Conservation (phyloP, 2,329 filamentous ascomycete genomes). For the Phoma sp. region DNA sequence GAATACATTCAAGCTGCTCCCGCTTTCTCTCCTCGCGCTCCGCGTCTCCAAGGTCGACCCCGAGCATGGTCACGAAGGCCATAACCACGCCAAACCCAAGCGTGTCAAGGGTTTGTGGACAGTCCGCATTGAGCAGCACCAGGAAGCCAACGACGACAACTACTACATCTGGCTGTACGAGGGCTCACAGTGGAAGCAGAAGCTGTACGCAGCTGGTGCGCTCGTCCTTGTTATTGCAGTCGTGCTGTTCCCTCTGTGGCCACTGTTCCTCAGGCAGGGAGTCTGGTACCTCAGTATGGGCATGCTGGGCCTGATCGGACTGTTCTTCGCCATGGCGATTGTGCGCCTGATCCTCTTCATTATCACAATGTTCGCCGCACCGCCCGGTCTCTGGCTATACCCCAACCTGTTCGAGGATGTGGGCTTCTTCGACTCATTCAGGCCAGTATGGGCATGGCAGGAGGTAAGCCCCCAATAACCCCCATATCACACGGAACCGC, state of each 20-base stretch:
- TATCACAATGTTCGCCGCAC: conserved; percentile 81
- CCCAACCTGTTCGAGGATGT: conserved; percentile 99
- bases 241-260: conserved; percentile 97
- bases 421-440: conserved; percentile 96
- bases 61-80: conserved; percentile 72
- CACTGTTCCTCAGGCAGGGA: conserved; percentile 84
- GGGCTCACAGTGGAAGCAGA: conserved; percentile 90
- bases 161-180: conserved; percentile 99
- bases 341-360: conserved; percentile 95
- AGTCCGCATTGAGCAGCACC: conserved; percentile 93
- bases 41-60: conserved; percentile 80
- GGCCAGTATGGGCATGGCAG: conserved; percentile 97
- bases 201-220: conserved; percentile 85
- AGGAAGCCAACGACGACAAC: conserved; percentile 83
- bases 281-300: conserved; percentile 98
- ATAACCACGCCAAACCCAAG: conserved; percentile 66
- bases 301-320: conserved; percentile 83
- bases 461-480: conserved; percentile 64
- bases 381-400: conserved; percentile 96
- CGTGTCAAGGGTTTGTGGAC: conserved; percentile 95
- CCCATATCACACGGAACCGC: background rate
- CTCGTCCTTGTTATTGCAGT: conserved; percentile 83
- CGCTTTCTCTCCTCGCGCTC: conserved; percentile 90
- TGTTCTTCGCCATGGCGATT: conserved; percentile 98
- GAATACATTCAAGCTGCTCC: conserved; percentile 92